Conservation (phyloP, 495 filamentous ascomycete species). For the Ramalina intermedia region DNA sequence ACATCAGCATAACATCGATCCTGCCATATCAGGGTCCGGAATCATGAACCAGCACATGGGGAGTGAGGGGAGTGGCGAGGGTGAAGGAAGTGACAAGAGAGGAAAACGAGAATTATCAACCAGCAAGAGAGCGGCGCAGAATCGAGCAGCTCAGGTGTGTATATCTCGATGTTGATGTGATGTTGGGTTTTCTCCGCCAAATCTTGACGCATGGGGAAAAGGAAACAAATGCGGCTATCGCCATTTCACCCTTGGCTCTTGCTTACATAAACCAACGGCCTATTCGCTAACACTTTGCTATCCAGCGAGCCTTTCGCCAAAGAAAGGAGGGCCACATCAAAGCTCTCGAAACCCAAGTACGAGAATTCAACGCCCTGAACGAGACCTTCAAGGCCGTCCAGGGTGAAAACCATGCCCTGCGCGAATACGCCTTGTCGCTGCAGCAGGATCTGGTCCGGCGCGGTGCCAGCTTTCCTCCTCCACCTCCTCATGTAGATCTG, state of each 20-base stretch:
- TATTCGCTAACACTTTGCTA: neutral
- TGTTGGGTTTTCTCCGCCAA: constrained; percentile 5
- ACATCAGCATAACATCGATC: constrained; percentile 40
- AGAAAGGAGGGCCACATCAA: constrained; percentile 97
- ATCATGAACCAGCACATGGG: constrained; percentile 10
- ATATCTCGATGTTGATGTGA: neutral
- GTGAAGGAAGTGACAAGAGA: constrained; percentile 27
- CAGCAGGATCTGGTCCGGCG: constrained; percentile 79
- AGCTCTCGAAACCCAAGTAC: constrained; percentile 82
- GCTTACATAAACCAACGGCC: constrained; percentile 14
- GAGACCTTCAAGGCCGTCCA: constrained; percentile 60
- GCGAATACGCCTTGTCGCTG: constrained; percentile 81
- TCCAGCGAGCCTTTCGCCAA: constrained; percentile 86
- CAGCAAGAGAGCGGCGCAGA: constrained; percentile 92
- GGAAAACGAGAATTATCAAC: constrained; percentile 85
- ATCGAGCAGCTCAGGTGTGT: constrained; percentile 87
- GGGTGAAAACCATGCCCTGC: constrained; percentile 74
- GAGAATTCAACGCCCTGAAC: constrained; percentile 54
- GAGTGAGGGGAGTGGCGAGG: constrained; percentile 23
- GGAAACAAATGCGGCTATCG: constrained; percentile 1
- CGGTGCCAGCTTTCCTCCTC: constrained; percentile 68
- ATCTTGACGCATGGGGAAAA: neutral
- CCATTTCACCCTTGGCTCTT: constrained; percentile 9
- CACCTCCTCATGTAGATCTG: constrained; percentile 49
- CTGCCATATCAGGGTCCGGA: constrained; percentile 31